Conservation (phyloP, 495 filamentous ascomycete genomes). For the Penicillium bovifimosum region DNA sequence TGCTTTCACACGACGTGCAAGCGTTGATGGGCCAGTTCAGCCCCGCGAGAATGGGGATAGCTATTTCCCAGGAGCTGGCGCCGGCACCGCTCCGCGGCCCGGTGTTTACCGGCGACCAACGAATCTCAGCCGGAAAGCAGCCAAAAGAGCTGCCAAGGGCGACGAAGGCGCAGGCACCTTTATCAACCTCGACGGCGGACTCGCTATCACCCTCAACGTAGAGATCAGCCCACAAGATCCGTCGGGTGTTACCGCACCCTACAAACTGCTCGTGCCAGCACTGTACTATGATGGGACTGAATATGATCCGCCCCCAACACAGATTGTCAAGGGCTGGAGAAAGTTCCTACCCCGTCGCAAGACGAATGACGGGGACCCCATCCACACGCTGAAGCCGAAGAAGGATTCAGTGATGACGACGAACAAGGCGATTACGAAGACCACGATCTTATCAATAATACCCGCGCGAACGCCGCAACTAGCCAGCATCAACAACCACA, state of each 20-base stretch:
- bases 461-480: slow-evolving; percentile 22
- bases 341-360: slow-evolving; percentile 35
- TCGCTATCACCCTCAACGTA: slow-evolving; percentile 80
- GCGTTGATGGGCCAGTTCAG: slow-evolving; percentile 35
- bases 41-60: slow-evolving; percentile 31
- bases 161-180: slow-evolving; percentile 38
- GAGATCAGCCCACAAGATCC: slow-evolving; percentile 83
- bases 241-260: slow-evolving; percentile 80
- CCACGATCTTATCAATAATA: slow-evolving; percentile 25
- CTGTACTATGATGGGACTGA: slow-evolving; percentile 50
- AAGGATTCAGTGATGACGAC: slow-evolving; percentile 24
- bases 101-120: slow-evolving; percentile 68
- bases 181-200: slow-evolving; percentile 67
- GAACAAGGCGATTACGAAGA: slow-evolving; percentile 27
- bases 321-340: slow-evolving; percentile 40
- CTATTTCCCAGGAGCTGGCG: slow-evolving; percentile 30
- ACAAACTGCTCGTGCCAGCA: slow-evolving; percentile 77
- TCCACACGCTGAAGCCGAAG: slow-evolving; percentile 15
- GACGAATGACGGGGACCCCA: slow-evolving; percentile 16
- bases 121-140: slow-evolving; percentile 56
- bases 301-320: slow-evolving; percentile 36
- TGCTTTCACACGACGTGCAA: slow-evolving; percentile 27
- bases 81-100: slow-evolving; percentile 32
- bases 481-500: slow-evolving; percentile 6
- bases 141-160: slow-evolving; percentile 34